Base-by-base conservation (phyloP, 768 basidiomycete species). In the Coprinellus micaceus region DNA sequence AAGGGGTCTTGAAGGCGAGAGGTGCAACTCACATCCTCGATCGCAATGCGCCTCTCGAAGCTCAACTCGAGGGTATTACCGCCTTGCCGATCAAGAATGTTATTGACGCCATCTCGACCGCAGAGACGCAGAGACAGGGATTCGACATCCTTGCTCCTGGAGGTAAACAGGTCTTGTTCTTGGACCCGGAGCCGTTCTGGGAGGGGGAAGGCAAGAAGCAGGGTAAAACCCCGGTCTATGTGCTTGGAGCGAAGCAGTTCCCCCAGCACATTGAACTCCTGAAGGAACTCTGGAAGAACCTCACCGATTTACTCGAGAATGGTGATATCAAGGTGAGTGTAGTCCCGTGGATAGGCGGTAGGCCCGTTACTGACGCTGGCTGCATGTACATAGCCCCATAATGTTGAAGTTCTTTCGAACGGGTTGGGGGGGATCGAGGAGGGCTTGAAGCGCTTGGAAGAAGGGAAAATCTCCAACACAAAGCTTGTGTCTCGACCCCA, bases 11-110 rank as follows among this genome's bases (percentile, higher is more conserved):
- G 44, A 69, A 71, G 58, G 67, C 67, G 1, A 65, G 78, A n/a
- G 77, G 78, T 4, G 77, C 74, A 5, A 77, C 78, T 1, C 57
- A 74, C 33, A 66, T 80, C 19, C 57, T 80, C 28, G 71, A 77
- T 53, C 58, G 71, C 1, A 64, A 63, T 26, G 56, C 2, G 19
- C 47, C 26, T 1, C 43, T 52, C 61, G 44, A 53, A 11, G 51
- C 50, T 0, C 60, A 65, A 33, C 58, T 70, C 37, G 52, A 28
- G 66, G 72, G 56, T 11, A 61, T 70, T 25, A 66, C 64, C 2
- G 52, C 26, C 4, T 25, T 54, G 13, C 64, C 63, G 0, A 63
- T 72, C 24, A 52, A 64, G 24, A 53, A 64, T 28, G 66, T 68
- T 2, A 67, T 63, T 39, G 70, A 72, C 40, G 52, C 63, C 36